Conservation (phyloP, 2,329 filamentous ascomycete genomes). For the Emergomyces africanus region DNA sequence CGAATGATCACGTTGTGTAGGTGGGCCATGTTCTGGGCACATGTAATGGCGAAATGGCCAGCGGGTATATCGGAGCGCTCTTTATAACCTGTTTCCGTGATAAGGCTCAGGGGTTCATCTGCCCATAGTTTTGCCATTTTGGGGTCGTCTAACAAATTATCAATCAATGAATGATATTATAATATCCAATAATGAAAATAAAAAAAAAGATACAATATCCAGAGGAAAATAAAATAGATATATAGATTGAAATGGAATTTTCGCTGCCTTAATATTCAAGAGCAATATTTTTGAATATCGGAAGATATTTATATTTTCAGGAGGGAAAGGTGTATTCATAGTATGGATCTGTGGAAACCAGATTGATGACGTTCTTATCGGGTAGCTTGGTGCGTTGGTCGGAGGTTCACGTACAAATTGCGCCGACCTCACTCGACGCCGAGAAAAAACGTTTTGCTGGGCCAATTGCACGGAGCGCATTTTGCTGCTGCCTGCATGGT, state of each 20-base stretch:
- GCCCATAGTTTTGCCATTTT: constrained; percentile 7
- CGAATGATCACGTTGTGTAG: constrained; percentile 30
- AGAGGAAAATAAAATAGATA: not conserved
- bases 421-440: not conserved
- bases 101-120: constrained; percentile 6
- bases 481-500: not conserved
- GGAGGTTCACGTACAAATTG: not conserved
- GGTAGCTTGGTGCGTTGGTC: not conserved
- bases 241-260: not conserved
- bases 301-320: not conserved
- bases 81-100: constrained; percentile 5
- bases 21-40: constrained; percentile 16
- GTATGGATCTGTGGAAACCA: not conserved
- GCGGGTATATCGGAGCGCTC: constrained; percentile 5
- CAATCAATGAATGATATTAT: not conserved
- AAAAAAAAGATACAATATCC: not conserved
- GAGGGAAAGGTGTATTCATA: not conserved
- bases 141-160: not conserved
- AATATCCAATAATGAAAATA: not conserved
- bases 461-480: not conserved
- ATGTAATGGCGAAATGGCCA: constrained; percentile 2
- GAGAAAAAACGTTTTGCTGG: not conserved
- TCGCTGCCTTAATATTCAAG: not conserved
- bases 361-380: not conserved
- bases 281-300: not conserved